Evolutionary conservation across 2,329 filamentous ascomycete species (phyloP).

Genomic region (Clonostachys byssicola): DNA sequence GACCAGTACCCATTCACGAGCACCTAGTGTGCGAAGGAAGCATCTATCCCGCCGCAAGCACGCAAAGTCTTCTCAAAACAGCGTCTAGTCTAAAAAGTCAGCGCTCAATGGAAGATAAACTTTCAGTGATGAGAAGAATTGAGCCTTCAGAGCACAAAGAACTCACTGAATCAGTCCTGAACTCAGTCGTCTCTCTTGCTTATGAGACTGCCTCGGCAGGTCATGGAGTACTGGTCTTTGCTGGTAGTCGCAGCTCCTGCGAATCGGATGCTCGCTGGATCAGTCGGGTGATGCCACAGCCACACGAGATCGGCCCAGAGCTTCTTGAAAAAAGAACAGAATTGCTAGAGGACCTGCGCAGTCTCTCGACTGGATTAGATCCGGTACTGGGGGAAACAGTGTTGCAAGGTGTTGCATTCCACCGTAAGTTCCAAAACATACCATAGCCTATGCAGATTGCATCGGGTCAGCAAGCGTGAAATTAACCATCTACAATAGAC

Average conservation of each 20-base stretch:
- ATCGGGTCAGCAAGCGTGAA: neutral
- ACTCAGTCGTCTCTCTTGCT: constrained; percentile 66
- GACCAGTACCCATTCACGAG: constrained; percentile 72
- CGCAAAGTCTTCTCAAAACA: constrained; percentile 52
- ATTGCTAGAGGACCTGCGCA: constrained; percentile 61
- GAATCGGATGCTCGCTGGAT: constrained; percentile 67
- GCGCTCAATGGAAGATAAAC: constrained; percentile 21
- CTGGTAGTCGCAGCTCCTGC: constrained; percentile 62
- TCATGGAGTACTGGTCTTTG: constrained; percentile 71
- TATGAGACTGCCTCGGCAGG: constrained; percentile 65
- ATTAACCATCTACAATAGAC: constrained; percentile 18
- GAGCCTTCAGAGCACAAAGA: constrained; percentile 54
- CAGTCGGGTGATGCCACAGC: constrained; percentile 58
- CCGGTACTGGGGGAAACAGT: constrained; percentile 60
- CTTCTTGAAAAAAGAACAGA: constrained; percentile 58
- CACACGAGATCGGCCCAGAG: constrained; percentile 35
- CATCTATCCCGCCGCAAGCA: constrained; percentile 57
- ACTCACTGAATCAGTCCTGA: constrained; percentile 60
- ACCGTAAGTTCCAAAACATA: constrained; percentile 44
- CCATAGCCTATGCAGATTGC: neutral
- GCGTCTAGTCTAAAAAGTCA: constrained; percentile 42
- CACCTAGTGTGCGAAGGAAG: constrained; percentile 68
- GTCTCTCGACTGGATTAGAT: constrained; percentile 63
- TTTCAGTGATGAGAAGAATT: constrained; percentile 42
- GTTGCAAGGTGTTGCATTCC: constrained; percentile 66